These are phyloP conservation scores for Staphylotrichum tortipilum DNA, from an alignment of 495 filamentous ascomycete genomes.

Conservation along the genomic window DNA sequence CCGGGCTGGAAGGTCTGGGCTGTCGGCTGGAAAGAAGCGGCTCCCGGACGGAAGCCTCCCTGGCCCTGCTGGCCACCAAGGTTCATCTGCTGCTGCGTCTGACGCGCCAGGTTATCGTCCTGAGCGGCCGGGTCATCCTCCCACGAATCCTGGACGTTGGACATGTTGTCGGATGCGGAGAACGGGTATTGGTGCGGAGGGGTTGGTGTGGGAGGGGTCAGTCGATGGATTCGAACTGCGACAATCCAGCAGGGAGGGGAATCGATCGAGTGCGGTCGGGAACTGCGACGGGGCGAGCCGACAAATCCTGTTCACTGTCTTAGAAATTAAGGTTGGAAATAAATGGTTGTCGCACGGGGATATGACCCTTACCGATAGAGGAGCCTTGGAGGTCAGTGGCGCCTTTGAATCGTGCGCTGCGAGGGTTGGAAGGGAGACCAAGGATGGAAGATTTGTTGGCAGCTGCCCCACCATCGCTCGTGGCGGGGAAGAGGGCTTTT, in stretches of 20 bases:
- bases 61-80: conserved; percentile 45
- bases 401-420: too few relatives aligned
- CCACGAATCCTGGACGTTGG: conserved; percentile 74
- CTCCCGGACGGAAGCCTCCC: conserved; percentile 62
- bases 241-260: background rate
- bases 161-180: conserved; percentile 51
- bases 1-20: conserved; percentile 72
- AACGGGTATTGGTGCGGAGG: too few relatives aligned
- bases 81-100: conserved; percentile 68
- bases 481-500: conserved; percentile 21
- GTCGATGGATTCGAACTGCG: background rate
- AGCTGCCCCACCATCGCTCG: conserved; percentile 22
- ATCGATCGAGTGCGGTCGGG: background rate
- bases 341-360: background rate
- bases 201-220: background rate
- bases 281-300: background rate
- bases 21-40: conserved; percentile 70
- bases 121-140: conserved; percentile 88
- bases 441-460: conserved; percentile 9
- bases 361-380: background rate
- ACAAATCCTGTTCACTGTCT: background rate
- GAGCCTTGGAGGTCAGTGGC: background rate
- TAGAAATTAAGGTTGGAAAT: background rate
- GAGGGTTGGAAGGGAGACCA: background rate
- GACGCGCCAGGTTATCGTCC: conserved; percentile 75